phyloP scores from a whole-genome alignment of 2,329 filamentous ascomycete genomes.

The Diplodia seriata region DNA sequence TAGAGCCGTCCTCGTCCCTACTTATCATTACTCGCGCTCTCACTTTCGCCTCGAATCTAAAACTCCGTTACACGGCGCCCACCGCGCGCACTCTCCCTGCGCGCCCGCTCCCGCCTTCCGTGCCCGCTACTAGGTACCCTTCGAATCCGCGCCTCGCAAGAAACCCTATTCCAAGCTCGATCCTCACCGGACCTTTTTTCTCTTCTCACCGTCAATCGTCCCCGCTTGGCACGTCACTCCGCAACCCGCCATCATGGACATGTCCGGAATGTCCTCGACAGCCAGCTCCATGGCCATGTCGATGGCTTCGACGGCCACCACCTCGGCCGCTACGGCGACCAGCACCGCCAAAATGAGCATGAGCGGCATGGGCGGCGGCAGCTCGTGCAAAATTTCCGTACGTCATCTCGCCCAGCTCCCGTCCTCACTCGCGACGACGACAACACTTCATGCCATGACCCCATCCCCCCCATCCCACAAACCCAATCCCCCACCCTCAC shows the following conservation, averaged over 20 bases:
- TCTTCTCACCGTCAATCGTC: not conserved
- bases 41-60: not conserved
- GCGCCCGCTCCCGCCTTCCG: slow-evolving; percentile 6
- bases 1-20: not conserved
- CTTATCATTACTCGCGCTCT: not conserved
- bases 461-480: no score
- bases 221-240: not conserved
- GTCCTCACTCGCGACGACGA: not conserved
- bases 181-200: not conserved
- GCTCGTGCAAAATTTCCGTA: slow-evolving; percentile 51
- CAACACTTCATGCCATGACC: no score
- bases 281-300: slow-evolving; percentile 18
- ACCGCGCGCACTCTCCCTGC: no score
- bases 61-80: not conserved
- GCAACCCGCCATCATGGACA: not conserved
- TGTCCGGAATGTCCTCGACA: slow-evolving; percentile 16
- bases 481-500: no score
- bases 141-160: not conserved
- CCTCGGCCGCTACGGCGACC: not conserved
- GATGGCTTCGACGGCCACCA: slow-evolving; percentile 8
- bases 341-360: slow-evolving; percentile 20
- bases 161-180: not conserved
- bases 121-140: not conserved
- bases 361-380: slow-evolving; percentile 34
- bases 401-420: not conserved